Conservation (phyloP, 805 yeast genomes). For the Tetrapisispora pingtungensis region DNA sequence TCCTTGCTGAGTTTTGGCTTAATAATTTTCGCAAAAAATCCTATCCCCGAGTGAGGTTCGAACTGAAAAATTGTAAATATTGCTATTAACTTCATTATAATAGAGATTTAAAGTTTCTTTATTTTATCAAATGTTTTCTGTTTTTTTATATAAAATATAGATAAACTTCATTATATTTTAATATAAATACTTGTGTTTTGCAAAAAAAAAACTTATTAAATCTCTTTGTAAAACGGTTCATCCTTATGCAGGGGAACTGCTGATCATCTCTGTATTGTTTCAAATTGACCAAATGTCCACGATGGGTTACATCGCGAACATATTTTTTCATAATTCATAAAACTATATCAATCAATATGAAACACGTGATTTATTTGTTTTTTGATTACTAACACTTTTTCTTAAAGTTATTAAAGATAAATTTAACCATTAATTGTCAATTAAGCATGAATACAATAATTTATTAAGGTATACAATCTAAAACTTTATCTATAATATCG, state of each 20-base stretch:
- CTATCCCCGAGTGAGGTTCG: neutral
- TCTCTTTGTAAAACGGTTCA: constrained; percentile 99
- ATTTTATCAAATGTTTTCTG: too few relatives aligned
- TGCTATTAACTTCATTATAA: too few relatives aligned
- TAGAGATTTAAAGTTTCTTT: too few relatives aligned
- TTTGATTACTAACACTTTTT: neutral
- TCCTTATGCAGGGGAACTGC: constrained; percentile 99
- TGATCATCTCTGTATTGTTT: constrained; percentile 99
- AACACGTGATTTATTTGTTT: neutral
- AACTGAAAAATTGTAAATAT: neutral
- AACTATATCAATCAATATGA: neutral
- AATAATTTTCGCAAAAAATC: too few relatives aligned
- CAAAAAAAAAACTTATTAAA: constrained; percentile 71
- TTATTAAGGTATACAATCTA: too few relatives aligned
- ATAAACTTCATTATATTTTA: too few relatives aligned
- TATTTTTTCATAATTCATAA: neutral
- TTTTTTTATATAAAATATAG: too few relatives aligned
- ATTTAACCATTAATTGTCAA: too few relatives aligned
- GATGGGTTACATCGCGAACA: constrained; percentile 24
- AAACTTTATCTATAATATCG: too few relatives aligned
- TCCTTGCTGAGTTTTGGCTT: too few relatives aligned
- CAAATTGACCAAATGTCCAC: constrained; percentile 98
- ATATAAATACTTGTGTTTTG: too few relatives aligned
- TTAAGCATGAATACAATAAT: too few relatives aligned
- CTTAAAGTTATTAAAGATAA: neutral